Conservation (phyloP, 441 rosid species). For the Adansonia grandidieri region DNA sequence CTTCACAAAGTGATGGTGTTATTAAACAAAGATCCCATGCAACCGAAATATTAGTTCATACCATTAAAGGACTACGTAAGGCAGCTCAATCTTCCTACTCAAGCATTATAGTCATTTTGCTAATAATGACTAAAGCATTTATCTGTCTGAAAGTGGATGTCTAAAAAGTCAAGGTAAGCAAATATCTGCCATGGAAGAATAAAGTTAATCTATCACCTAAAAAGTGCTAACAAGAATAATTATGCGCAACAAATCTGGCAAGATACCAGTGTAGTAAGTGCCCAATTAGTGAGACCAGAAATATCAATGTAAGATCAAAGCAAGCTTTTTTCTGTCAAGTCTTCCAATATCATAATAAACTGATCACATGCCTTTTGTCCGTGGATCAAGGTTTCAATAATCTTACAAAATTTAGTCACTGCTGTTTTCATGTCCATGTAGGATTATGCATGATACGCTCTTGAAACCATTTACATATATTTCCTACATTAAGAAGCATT, state of each 20-base stretch:
- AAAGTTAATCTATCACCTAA: neutral
- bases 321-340: constrained; percentile 8
- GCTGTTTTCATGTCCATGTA: constrained; percentile 36
- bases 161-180: neutral
- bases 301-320: neutral
- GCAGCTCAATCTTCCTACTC: neutral
- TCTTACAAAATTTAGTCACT: constrained; percentile 36
- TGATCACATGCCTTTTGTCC: constrained; percentile 23
- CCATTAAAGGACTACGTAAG: neutral
- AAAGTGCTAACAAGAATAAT: neutral
- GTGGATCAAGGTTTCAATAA: constrained; percentile 36
- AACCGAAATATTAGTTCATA: neutral
- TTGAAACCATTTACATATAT: constrained; percentile 41
- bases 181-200: neutral
- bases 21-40: neutral
- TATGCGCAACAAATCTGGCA: neutral
- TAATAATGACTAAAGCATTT: neutral
- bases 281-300: neutral
- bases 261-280: neutral
- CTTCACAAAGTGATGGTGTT: neutral
- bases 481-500: constrained; percentile 34
- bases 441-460: constrained; percentile 21
- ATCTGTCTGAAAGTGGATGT: neutral
- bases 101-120: neutral
- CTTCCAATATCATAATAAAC: constrained; percentile 17